Percentiles rank a stretch among this genome's conserved stretches.
Conservation (phyloP, 768 basidiomycete species). For the Kwoniella pini region DNA sequence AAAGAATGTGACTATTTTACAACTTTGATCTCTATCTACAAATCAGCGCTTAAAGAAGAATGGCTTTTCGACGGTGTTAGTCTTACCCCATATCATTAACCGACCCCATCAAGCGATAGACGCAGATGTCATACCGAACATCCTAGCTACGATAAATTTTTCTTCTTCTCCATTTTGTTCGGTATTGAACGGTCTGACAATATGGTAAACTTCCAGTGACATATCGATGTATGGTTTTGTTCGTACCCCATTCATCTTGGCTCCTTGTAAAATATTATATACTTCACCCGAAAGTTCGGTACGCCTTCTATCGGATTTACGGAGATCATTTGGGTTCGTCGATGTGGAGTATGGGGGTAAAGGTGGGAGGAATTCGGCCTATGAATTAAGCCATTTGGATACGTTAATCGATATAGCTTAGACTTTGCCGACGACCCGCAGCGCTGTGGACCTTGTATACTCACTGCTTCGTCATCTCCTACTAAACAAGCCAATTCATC, state of each 20-base stretch:
- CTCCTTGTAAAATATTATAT: constrained; percentile 31
- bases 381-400: too few relatives aligned
- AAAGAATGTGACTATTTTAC: too few relatives aligned
- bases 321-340: constrained; percentile 30
- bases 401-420: neutral
- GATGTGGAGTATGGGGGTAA: constrained; percentile 25
- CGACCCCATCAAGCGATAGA: neutral
- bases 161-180: neutral
- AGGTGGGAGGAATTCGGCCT: constrained; percentile 36
- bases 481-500: constrained; percentile 29
- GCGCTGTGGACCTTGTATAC: neutral
- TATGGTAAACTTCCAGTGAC: constrained; percentile 27
- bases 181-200: neutral
- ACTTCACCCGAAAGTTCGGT: constrained; percentile 9
- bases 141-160: constrained; percentile 1
- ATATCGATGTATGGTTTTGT: constrained; percentile 31
- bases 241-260: constrained; percentile 32
- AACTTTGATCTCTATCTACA: too few relatives aligned
- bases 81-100: too few relatives aligned
- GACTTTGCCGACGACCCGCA: neutral
- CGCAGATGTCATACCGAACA: constrained; percentile 16
- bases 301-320: constrained; percentile 12
- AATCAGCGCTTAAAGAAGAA: too few relatives aligned
- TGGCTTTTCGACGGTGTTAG: too few relatives aligned
- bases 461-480: constrained; percentile 34